Base-by-base conservation (phyloP, 2,329 filamentous ascomycete genomes). In the Dactylellina sp. region DNA sequence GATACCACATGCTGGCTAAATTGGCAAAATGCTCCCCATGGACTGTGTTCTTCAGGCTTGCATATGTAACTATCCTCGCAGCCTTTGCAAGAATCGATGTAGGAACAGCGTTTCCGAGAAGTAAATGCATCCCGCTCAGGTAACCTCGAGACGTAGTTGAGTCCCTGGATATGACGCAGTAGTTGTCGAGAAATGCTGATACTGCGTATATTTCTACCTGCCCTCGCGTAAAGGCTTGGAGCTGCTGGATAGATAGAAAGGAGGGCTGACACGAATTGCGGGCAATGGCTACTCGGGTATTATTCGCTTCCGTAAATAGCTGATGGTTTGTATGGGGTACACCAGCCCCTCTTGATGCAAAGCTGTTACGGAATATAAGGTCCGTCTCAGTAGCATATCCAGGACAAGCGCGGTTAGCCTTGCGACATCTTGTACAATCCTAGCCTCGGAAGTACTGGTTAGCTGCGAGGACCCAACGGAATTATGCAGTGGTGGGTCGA, bases 351-450 rank as follows among this genome's bases (percentile, higher is more conserved):
- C 46, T 20, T 6, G 4, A 32, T 32, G 28, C 28, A 32, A 32
- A 32, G 28, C 28, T 32, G 28, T 49, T 46, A 24, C 56, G 56
- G 28, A 61, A 61, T 49, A 61, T 47, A 16, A 61, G n/a, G 12
- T 61, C 56, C n/a, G 42, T 49, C 18, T 61, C 56, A 9, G 1
- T 39, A 4, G 28, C 16, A 49, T 61, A 61, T 37, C 56, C 56
- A 9, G 42, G 56, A 18, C 56, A 61, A 18, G 18, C 20, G 12
- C 42, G 40, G 20, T 25, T 25, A 11, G 56, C 56, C 42, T 39
- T 61, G 9, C 12, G 40, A 22, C 56, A 61, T 24, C 56, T 37
- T 7, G 14, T 49, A 16, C 56, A 61, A n/a, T 49, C 42, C 56
- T 61, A 35, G 14, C 12, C 20, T 32, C 28, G 9, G 14, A 12